Conservation (phyloP, 176 grass and related monocot genomes). For the Bothriochloa decipiens region DNA sequence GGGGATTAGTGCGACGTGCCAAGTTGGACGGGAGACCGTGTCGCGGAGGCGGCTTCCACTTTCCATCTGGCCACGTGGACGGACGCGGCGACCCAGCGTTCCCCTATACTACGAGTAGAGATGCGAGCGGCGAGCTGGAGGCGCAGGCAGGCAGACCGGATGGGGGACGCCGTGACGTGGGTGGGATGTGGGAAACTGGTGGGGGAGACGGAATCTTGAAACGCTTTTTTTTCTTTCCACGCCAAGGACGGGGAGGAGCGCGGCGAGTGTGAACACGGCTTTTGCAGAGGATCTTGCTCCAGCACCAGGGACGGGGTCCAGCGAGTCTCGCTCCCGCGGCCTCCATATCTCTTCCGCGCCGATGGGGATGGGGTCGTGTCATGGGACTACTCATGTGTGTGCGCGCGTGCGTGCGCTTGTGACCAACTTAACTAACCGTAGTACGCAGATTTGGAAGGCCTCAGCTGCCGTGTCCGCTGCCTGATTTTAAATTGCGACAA, state of each 20-base stretch:
- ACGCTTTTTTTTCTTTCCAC: not conserved
- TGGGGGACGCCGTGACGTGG: constrained; percentile 28
- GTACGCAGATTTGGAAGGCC: not conserved
- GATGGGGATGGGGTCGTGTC: not conserved
- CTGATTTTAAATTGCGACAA: not conserved
- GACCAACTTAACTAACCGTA: not conserved
- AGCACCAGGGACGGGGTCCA: not conserved
- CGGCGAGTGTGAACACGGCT: constrained; percentile 40
- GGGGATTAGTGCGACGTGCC: constrained; percentile 13
- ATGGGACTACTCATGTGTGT: not conserved
- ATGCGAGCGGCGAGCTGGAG: constrained; percentile 33
- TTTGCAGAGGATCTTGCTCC: constrained; percentile 42
- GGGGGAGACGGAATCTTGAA: constrained; percentile 17
- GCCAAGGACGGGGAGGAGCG: not conserved
- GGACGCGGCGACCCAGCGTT: not conserved
- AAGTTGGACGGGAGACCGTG: constrained; percentile 28
- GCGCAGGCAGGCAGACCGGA: not conserved
- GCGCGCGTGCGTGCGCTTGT: not conserved
- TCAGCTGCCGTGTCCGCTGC: constrained; percentile 3
- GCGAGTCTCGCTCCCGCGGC: not conserved
- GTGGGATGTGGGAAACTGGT: constrained; percentile 49
- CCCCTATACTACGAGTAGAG: not conserved
- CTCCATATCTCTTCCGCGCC: not conserved
- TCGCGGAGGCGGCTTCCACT: constrained; percentile 13
- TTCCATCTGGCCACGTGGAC: constrained; percentile 43